Conservation (phyloP, 345 rosid species). For the Citrus medica region DNA sequence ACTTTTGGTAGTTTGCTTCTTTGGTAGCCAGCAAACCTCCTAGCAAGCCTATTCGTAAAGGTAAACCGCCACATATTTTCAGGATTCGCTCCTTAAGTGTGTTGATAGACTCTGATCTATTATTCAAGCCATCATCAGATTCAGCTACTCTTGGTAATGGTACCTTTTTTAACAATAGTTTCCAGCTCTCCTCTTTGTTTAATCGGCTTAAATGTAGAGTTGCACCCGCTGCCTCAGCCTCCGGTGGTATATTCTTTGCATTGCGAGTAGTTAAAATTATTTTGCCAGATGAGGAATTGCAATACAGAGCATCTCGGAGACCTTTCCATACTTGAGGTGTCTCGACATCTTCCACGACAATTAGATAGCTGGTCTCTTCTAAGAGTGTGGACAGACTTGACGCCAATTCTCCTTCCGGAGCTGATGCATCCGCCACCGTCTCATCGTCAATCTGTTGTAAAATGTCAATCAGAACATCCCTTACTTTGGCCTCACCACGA, state of each 20-base stretch:
- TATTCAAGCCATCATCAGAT: too few species aligned
- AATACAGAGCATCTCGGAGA: neutral
- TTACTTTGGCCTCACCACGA: constrained; percentile 5
- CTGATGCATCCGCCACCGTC: constrained; percentile 1
- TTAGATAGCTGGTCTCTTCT: constrained; percentile 16
- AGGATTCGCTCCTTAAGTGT: neutral
- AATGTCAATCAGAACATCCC: constrained; percentile 15
- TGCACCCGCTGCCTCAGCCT: neutral
- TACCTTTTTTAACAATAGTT: neutral
- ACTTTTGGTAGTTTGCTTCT: neutral
- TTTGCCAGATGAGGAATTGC: neutral
- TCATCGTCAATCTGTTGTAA: constrained; percentile 11
- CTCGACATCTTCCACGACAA: constrained; percentile 5
- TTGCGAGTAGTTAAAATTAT: neutral
- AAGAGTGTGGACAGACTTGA: constrained; percentile 6
- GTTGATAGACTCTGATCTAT: too few species aligned
- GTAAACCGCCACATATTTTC: neutral
- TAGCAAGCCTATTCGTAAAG: neutral
- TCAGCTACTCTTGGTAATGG: too few species aligned
- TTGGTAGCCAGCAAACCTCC: neutral
- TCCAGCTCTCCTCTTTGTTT: neutral
- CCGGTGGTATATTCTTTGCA: neutral
- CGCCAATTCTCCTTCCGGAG: neutral
- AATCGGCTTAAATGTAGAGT: neutral
- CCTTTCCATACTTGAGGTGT: neutral